Conservation (phyloP, 163 green algal species). For the Scenedesmus sp. region DNA sequence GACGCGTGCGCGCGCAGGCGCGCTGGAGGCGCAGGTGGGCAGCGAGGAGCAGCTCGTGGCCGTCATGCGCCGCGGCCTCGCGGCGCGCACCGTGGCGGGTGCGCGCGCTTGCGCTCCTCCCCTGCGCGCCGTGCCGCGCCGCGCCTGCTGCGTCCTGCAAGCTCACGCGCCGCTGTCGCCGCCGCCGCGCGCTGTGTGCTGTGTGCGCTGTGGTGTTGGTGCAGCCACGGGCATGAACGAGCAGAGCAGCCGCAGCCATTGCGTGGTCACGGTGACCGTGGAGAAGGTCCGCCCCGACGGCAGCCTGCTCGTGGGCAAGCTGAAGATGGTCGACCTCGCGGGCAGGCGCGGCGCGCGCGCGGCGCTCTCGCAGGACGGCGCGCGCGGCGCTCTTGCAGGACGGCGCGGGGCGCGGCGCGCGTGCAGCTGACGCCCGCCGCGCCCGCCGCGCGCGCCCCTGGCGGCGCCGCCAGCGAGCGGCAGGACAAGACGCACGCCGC, state of each 20-base stretch:
- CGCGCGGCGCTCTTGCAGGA: too few relatives aligned
- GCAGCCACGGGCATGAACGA: slow-evolving; percentile 71
- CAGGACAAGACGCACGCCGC: slow-evolving; percentile 73
- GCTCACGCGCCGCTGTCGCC: background rate
- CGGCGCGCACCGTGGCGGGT: slow-evolving; percentile 62
- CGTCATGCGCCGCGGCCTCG: slow-evolving; percentile 57
- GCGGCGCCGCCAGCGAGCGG: slow-evolving; percentile 64
- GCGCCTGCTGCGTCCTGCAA: too few relatives aligned
- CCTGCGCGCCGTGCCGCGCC: too few relatives aligned
- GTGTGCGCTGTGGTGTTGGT: background rate
- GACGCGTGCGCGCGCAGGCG: slow-evolving; percentile 30
- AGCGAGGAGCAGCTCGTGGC: slow-evolving; percentile 63
- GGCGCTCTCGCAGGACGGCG: too few relatives aligned
- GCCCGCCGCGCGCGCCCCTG: too few relatives aligned
- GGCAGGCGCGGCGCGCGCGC: slow-evolving; percentile 52
- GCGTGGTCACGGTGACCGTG: slow-evolving; percentile 70
- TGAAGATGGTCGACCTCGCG: slow-evolving; percentile 78
- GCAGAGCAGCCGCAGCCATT: slow-evolving; percentile 70
- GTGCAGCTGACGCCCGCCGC: background rate
- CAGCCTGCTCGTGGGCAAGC: slow-evolving; percentile 59
- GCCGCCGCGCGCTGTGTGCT: too few relatives aligned
- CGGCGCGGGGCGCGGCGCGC: background rate
- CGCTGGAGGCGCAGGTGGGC: slow-evolving; percentile 59
- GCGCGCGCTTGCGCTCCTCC: background rate
- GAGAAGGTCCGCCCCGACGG: slow-evolving; percentile 52